These are phyloP conservation scores for Citrus medica DNA, from an alignment of 345 rosid genomes.

Conservation along the genomic window DNA sequence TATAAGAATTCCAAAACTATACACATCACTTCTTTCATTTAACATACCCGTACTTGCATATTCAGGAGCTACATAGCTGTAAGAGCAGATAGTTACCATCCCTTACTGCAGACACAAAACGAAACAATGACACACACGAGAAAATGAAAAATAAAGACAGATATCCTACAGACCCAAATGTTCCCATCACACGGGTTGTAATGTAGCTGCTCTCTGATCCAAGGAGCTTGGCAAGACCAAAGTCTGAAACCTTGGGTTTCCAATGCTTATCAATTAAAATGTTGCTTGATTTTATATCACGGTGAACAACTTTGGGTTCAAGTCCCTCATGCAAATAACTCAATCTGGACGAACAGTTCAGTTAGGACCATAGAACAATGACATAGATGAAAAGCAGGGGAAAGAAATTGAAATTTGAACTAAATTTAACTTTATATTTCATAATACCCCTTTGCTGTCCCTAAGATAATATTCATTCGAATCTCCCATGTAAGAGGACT, in stretches of 20 bases:
- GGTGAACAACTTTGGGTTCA: constrained; percentile 93
- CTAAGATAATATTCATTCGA: constrained; percentile 67
- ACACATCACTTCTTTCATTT: constrained; percentile 75
- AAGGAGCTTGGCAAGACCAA: constrained; percentile 91
- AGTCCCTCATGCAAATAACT: constrained; percentile 93
- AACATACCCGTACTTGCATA: constrained; percentile 93
- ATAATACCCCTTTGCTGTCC: constrained; percentile 82
- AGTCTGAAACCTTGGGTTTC: constrained; percentile 92
- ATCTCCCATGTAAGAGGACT: constrained; percentile 79
- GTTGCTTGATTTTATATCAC: constrained; percentile 88
- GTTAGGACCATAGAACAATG: not conserved
- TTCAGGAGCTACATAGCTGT: constrained; percentile 92
- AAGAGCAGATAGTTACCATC: constrained; percentile 10
- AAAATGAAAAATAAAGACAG: not conserved
- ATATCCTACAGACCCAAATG: constrained; percentile 68
- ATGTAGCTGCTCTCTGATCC: constrained; percentile 70
- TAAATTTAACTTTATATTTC: not conserved
- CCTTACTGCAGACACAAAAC: not conserved
- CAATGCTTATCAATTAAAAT: constrained; percentile 87
- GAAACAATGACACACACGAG: not conserved
- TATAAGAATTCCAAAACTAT: constrained; percentile 80
- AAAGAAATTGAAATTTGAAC: not conserved
- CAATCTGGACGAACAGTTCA: constrained; percentile 37
- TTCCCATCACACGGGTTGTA: constrained; percentile 97
- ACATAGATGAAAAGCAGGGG: not conserved